Evolutionary conservation across 1,284 basidiomycete genomes (phyloP), one percentile per base, ranked within the genome.

Genomic region (Leccinum angustisporum): DNA sequence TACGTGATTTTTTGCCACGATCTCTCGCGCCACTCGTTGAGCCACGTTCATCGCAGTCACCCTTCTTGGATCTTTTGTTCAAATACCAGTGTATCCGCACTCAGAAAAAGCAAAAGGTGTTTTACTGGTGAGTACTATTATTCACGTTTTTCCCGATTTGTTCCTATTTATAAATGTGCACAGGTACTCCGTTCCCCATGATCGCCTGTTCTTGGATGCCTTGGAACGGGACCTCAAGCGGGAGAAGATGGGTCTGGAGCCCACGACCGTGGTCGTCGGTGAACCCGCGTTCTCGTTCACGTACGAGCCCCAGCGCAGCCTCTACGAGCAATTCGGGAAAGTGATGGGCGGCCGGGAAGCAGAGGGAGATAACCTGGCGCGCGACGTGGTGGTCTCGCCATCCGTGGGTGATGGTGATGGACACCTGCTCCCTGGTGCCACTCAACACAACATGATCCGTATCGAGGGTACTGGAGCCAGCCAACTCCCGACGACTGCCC

Each of bases 61-160:
- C 88, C n/a, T 90, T 95, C 81, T 81, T 97, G 16, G 94, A 97
- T 71, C 82, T 95, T 36, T 79, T 97, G 14, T 97, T 96, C 86
- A 94, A 95, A 76, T 94, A 93, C 70, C 93, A 95, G 71, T 95
- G 94, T 75, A 96, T 97, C 65, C 86, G 94, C 50, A 97, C 95
- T 1, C 94, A 97, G 75, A 97, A 97, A 82, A 96, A 96, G 79
- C 94, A 95, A 79, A 94, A 95, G 73, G 92, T 92, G 25, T 97
- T 96, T 72, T 95, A 92, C 76, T 97, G 94, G 94, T 92, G 69
- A 58, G 86, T 79, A 11, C 4, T 30, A 18, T 53, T 16, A 21
- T 10, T 43, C 52, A 16, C 18, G 21, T 56, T 38, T 36, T 46
- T 57, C 53, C 43, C 21, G 60, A 48, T 57, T 51, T 55, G 58